Evolutionary conservation across 345 rosid species (phyloP), one percentile per base, ranked within the genome.

Genomic region (Pelargonium nanum): DNA sequence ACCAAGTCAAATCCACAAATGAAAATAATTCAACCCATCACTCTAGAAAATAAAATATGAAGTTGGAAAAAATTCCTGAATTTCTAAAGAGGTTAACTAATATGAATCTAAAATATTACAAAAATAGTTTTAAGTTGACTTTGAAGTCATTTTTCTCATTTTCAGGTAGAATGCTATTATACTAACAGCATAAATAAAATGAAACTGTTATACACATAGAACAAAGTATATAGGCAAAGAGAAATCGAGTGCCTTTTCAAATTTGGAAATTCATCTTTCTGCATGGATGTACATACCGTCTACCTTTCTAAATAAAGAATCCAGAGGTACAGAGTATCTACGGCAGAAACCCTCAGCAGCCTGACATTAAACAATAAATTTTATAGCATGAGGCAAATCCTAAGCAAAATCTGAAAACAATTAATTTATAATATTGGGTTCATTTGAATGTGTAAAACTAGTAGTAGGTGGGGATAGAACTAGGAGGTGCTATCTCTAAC

Each of bases 331-430:
- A 59, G 78, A 78, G 73, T 86, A 80, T 80, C 93, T 84, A 59
- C 88, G 87, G 68, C 96, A 85, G 70, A 92, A 92, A 50, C 98
- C 98, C 68, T 87, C 96, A 30, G 91, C 95, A 72, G 98, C 96
- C 96, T 89, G 85, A 59, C 54, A 72, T 72, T 57, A 63, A 72
- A 72, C 23, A 64, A 51, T 45, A 65, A 64, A 6, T 19, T 17
- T 40, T 61, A 56, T 59, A 56, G 61, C 53, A 65, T 53, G 28
- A 10, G n/a, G 54, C 24, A 56, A 25, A 23, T 23, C 50, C 22
- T 30, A 15, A 5, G 5, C 7, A 45, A n/a, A n/a, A n/a, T n/a
- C n/a, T 19, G 19, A 60, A 25, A 19, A 23, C 45, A 20, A 4
- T 24, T 54, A 19, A 17, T 24, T 7, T 54, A 10, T 21, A n/a